Evolutionary conservation across 345 rosid species (phyloP).

Genomic region (Passiflora organensis): DNA sequence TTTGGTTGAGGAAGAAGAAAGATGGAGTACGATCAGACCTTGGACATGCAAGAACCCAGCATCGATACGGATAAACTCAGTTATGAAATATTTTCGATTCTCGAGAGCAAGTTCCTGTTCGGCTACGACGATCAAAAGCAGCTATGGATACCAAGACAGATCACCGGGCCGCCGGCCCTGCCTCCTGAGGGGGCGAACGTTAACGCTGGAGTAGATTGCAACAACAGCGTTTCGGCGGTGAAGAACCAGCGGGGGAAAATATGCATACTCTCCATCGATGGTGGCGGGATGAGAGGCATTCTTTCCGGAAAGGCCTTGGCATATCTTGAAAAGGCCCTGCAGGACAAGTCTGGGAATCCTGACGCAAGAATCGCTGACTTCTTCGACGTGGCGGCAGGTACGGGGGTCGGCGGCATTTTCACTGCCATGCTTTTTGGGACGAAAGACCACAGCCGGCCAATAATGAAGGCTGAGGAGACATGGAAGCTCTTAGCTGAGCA

Average conservation of each 20-base stretch:
- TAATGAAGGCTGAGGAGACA: slow-evolving; percentile 77
- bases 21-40: slow-evolving; percentile 38
- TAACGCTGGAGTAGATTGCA: not conserved
- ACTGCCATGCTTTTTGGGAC: slow-evolving; percentile 87
- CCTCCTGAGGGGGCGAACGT: slow-evolving; percentile 19
- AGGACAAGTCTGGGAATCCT: slow-evolving; percentile 77
- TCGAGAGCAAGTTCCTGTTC: slow-evolving; percentile 84
- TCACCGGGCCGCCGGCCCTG: slow-evolving; percentile 30
- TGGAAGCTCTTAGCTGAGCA: slow-evolving; percentile 80
- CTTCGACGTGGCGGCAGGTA: slow-evolving; percentile 91
- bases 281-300: slow-evolving; percentile 89
- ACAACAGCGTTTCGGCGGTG: slow-evolving; percentile 30
- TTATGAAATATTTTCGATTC: slow-evolving; percentile 92
- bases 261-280: slow-evolving; percentile 78
- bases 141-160: slow-evolving; percentile 65
- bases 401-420: slow-evolving; percentile 87
- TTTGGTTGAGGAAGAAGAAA: too few relatives aligned
- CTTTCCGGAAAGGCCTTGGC: slow-evolving; percentile 83
- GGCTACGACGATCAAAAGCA: slow-evolving; percentile 72
- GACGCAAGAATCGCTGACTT: slow-evolving; percentile 84
- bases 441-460: slow-evolving; percentile 63
- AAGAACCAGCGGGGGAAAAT: slow-evolving; percentile 95
- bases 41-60: slow-evolving; percentile 86
- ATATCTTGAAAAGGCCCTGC: slow-evolving; percentile 71
- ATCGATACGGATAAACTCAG: slow-evolving; percentile 93